Conservation (phyloP, 148 eudicot genomes). For the Rhododendron henanense region DNA sequence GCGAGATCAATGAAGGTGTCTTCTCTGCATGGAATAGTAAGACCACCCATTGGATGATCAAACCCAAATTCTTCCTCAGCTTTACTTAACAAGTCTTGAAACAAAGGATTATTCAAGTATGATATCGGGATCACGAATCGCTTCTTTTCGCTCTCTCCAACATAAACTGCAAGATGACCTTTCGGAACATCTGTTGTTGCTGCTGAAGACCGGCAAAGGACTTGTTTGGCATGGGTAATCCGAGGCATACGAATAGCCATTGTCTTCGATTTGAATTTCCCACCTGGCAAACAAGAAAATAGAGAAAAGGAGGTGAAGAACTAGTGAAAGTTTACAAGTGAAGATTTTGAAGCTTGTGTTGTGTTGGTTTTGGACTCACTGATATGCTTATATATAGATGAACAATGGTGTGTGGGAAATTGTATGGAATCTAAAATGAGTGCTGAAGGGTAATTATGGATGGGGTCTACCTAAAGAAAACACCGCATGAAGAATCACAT, state of each 20-base stretch:
- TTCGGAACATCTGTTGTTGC: slow-evolving; percentile 11
- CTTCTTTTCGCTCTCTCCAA: slow-evolving; percentile 38
- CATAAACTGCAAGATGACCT: slow-evolving; percentile 52
- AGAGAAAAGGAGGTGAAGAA: not conserved
- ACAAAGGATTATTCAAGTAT: not conserved
- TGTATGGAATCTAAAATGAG: not conserved
- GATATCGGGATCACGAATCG: not conserved
- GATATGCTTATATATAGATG: not conserved
- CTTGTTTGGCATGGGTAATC: not conserved
- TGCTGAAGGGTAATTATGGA: not conserved
- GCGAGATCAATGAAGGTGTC: slow-evolving; percentile 35
- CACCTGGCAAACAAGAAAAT: not conserved
- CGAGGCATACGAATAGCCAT: slow-evolving; percentile 14
- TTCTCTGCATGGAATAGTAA: slow-evolving; percentile 55
- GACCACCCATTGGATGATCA: slow-evolving; percentile 55
- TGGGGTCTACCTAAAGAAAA: slow-evolving; percentile 9
- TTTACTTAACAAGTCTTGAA: not conserved
- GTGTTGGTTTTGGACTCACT: not conserved
- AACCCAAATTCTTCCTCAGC: slow-evolving; percentile 30
- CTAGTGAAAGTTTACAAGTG: not conserved
- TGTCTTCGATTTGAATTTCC: not conserved
- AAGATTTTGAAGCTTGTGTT: not conserved
- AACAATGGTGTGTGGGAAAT: not conserved
- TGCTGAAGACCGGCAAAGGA: slow-evolving; percentile 12
- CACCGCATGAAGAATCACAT: not conserved